Percentiles rank a stretch among this genome's conserved stretches.
Evolutionary conservation across 23 red algal species (phyloP).

Genomic region (Gracilaria gracilis): DNA sequence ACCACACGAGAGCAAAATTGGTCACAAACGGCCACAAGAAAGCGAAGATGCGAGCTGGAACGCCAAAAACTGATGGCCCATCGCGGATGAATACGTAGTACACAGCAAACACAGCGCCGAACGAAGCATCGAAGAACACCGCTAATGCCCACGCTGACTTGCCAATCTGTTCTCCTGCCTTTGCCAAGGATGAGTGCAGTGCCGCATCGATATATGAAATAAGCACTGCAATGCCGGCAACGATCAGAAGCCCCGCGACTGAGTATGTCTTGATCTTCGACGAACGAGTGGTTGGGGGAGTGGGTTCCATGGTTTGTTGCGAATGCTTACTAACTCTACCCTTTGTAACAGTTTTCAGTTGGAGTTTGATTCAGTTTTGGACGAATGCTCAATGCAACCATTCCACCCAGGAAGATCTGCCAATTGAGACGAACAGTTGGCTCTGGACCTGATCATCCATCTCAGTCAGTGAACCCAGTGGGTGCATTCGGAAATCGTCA

Average conservation of each 20-base stretch:
- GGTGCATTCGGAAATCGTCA: no score
- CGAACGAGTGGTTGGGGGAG: background rate
- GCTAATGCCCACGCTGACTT: background rate
- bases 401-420: no score
- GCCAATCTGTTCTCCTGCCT: background rate
- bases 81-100: conserved; percentile 5
- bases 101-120: conserved; percentile 14
- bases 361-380: no score
- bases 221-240: background rate
- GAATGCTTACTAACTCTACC: no score
- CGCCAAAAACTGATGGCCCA: background rate
- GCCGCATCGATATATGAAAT: background rate
- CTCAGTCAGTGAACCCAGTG: no score
- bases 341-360: no score
- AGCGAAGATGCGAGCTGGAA: background rate
- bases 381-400: no score
- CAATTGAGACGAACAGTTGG: no score
- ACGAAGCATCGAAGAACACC: conserved; percentile 12
- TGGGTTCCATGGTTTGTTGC: background rate
- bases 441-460: no score
- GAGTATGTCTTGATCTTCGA: conserved; percentile 1
- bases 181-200: background rate
- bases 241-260: background rate
- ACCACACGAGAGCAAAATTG: conserved; percentile 18
- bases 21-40: background rate